Percentiles rank a stretch among this genome's conserved stretches.
Evolutionary conservation across 2,329 filamentous ascomycete species (phyloP).

Genomic region (Hysterium pulicare): DNA sequence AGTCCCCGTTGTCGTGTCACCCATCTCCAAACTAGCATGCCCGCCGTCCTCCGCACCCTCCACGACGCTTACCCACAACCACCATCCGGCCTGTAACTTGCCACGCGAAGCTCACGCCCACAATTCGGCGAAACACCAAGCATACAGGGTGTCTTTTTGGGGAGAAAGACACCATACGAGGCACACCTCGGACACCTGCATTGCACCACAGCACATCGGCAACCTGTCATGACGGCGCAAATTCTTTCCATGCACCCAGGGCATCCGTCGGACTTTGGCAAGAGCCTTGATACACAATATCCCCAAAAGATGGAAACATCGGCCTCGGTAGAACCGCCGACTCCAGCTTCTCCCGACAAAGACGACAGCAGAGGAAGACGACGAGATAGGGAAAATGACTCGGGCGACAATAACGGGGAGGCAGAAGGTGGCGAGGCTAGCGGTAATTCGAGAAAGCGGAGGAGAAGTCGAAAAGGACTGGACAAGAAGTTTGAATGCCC

Average conservation of each 20-base stretch:
- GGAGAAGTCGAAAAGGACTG: constrained; percentile 71
- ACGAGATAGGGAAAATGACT: constrained; percentile 34
- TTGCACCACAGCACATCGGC: background rate
- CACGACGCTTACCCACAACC: constrained; percentile 5
- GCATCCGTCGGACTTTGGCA: constrained; percentile 34
- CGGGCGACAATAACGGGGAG: constrained; percentile 24
- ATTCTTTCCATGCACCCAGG: constrained; percentile 37
- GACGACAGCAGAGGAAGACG: constrained; percentile 36
- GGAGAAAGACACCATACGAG: background rate
- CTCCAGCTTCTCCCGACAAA: constrained; percentile 32
- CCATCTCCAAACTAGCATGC: constrained; percentile 9
- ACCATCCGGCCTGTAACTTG: constrained; percentile 5
- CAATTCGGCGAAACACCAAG: constrained; percentile 2
- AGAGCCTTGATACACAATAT: constrained; percentile 28
- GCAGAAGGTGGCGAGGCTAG: constrained; percentile 12
- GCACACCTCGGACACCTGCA: background rate
- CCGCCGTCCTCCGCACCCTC: constrained; percentile 10
- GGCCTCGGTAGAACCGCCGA: constrained; percentile 23
- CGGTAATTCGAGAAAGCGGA: constrained; percentile 51
- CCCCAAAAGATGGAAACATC: constrained; percentile 33
- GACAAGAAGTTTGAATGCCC: constrained; percentile 73
- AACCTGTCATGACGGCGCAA: constrained; percentile 36
- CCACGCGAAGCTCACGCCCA: constrained; percentile 6
- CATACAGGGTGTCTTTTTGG: too few relatives aligned
- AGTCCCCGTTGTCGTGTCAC: constrained; percentile 5